A percentile compares a stretch with the other conserved stretches of the same genome.
Evolutionary conservation across 1,139 yeast genomes (phyloP).

Genomic region (Sugiyamaella japonica): DNA sequence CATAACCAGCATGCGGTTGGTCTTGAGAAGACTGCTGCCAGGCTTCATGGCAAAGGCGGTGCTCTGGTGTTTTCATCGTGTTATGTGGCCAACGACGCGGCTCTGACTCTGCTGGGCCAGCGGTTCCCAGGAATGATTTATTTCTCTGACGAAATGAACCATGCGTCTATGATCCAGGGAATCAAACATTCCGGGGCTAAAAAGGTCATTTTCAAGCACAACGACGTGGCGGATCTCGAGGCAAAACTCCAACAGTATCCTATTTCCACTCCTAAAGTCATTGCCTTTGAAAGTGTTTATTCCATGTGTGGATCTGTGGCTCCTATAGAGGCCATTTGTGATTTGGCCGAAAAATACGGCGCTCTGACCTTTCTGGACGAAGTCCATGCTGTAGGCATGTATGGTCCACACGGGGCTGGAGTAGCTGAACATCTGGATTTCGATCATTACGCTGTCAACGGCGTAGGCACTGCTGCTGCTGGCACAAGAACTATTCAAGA

Average conservation of each 20-base stretch:
- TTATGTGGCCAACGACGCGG: slow-evolving; percentile 96
- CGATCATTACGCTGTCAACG: slow-evolving; percentile 57
- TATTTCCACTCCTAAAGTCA: slow-evolving; percentile 80
- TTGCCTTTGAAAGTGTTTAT: slow-evolving; percentile 95
- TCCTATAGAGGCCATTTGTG: slow-evolving; percentile 90
- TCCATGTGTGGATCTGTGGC: slow-evolving; percentile 98
- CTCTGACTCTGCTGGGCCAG: slow-evolving; percentile 88
- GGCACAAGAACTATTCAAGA: slow-evolving; percentile 68
- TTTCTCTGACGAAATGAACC: slow-evolving; percentile 90
- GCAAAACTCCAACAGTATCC: slow-evolving; percentile 76
- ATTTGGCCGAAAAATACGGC: slow-evolving; percentile 94
- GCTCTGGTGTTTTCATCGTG: slow-evolving; percentile 95
- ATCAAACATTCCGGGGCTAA: slow-evolving; percentile 85
- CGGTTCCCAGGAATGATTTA: slow-evolving; percentile 86
- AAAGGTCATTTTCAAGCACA: slow-evolving; percentile 90
- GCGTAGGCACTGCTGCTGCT: slow-evolving; percentile 11
- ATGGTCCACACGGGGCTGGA: slow-evolving; percentile 99
- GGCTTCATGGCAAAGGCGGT: slow-evolving; percentile 91
- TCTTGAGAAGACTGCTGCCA: slow-evolving; percentile 83
- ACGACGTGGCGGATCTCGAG: slow-evolving; percentile 81
- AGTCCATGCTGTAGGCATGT: slow-evolving; percentile 98
- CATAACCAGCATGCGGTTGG: slow-evolving; percentile 86
- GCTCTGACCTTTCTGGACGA: slow-evolving; percentile 96
- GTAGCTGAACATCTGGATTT: slow-evolving; percentile 96
- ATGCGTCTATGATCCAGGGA: slow-evolving; percentile 97